These are phyloP conservation scores for Cutaneotrichosporon sp. DNA, from an alignment of 1,284 basidiomycete species.

Conservation along the genomic window DNA sequence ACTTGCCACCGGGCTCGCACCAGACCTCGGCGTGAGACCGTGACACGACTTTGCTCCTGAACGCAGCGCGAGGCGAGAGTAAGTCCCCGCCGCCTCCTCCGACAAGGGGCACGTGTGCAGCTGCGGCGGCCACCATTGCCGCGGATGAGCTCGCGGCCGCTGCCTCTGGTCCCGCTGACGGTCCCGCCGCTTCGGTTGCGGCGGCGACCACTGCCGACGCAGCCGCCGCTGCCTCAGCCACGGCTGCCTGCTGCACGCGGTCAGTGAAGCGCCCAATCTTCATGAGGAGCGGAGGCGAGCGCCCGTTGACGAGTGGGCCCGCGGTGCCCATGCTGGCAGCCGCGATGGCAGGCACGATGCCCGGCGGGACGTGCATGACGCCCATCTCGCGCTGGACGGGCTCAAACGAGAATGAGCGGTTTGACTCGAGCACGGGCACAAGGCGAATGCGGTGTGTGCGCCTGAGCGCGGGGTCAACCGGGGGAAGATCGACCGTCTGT, in stretches of 20 bases:
- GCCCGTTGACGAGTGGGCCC: constrained; percentile 47
- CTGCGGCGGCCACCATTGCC: constrained; percentile 58
- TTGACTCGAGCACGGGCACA: constrained; percentile 89
- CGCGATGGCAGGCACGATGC: constrained; percentile 46
- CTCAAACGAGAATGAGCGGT: constrained; percentile 87
- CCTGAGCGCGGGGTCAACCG: constrained; percentile 19
- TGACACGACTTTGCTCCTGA: constrained; percentile 94
- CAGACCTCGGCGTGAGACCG: constrained; percentile 94
- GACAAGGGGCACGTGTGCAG: background rate
- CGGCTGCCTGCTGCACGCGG: constrained; percentile 15
- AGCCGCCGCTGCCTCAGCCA: constrained; percentile 11
- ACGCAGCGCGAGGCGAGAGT: constrained; percentile 80
- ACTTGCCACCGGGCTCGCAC: constrained; percentile 64
- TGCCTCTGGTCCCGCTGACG: background rate
- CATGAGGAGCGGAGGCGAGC: constrained; percentile 61
- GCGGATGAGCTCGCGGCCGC: constrained; percentile 4
- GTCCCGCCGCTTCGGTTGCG: background rate
- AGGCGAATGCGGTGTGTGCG: constrained; percentile 64
- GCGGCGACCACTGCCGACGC: constrained; percentile 9
- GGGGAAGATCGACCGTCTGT: constrained; percentile 14
- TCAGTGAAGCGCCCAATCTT: constrained; percentile 93
- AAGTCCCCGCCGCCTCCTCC: constrained; percentile 57
- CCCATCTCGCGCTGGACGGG: constrained; percentile 74
- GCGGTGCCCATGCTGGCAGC: constrained; percentile 30
- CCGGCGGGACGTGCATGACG: constrained; percentile 56